These are phyloP conservation scores for Neurospora sp. DNA, from an alignment of 495 filamentous ascomycete genomes.

Conservation along the genomic window DNA sequence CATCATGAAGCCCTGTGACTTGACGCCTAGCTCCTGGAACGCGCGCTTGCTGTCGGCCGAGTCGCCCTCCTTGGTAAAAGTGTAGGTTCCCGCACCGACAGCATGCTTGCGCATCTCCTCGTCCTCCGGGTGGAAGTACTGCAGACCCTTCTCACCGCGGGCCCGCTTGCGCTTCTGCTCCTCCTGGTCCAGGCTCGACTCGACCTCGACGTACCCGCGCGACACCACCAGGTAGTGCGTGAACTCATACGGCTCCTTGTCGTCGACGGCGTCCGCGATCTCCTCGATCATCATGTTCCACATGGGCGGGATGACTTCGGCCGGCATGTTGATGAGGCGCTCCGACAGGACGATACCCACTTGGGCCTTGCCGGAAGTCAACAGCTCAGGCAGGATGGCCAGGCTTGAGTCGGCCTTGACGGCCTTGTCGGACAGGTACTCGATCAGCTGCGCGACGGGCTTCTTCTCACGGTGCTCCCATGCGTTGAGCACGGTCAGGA, in stretches of 20 bases:
- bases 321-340: constrained; percentile 88
- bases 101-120: constrained; percentile 75
- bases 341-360: constrained; percentile 84
- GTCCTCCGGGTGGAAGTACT: constrained; percentile 97
- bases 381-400: constrained; percentile 41
- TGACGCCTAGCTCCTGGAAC: constrained; percentile 88
- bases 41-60: constrained; percentile 84
- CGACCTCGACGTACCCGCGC: constrained; percentile 82
- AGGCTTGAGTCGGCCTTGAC: constrained; percentile 24
- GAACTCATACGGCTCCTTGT: constrained; percentile 88
- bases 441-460: constrained; percentile 54
- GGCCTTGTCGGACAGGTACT: constrained; percentile 60
- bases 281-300: constrained; percentile 93
- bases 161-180: constrained; percentile 72
- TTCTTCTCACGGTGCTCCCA: constrained; percentile 68
- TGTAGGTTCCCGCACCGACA: constrained; percentile 51
- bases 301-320: constrained; percentile 88
- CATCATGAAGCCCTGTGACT: constrained; percentile 69
- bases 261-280: constrained; percentile 78
- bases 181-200: constrained; percentile 60
- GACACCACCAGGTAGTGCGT: constrained; percentile 86
- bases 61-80: constrained; percentile 71
- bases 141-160: constrained; percentile 44
- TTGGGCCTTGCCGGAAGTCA: constrained; percentile 44
- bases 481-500: constrained; percentile 81